Evolutionary conservation across 2,329 filamentous ascomycete genomes (phyloP).

Genomic region (Cladosporium phlei): DNA sequence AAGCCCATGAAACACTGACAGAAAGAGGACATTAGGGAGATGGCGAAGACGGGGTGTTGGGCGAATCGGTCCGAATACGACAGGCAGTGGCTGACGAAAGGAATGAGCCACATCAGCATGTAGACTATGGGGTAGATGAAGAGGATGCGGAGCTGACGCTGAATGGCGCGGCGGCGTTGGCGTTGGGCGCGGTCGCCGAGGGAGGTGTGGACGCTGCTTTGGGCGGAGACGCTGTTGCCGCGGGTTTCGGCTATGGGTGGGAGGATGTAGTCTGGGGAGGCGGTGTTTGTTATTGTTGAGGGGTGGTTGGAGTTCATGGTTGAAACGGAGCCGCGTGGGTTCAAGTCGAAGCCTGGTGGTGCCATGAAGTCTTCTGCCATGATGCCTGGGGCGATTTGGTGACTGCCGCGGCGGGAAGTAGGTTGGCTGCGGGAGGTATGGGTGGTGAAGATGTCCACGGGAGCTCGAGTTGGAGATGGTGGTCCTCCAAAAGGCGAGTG

Average conservation of each 20-base stretch:
- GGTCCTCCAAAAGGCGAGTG: conserved; percentile 17
- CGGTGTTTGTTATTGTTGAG: conserved; percentile 14
- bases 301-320: conserved; percentile 19
- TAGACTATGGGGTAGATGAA: conserved; percentile 75
- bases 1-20: conserved; percentile 62
- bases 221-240: background rate
- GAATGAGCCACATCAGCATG: conserved; percentile 65
- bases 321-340: conserved; percentile 22
- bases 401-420: conserved; percentile 26
- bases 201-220: background rate
- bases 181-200: conserved; percentile 16
- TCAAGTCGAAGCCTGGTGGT: conserved; percentile 4
- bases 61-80: conserved; percentile 53
- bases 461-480: background rate
- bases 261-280: conserved; percentile 16
- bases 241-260: conserved; percentile 24
- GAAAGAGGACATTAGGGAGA: conserved; percentile 53
- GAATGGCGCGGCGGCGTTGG: conserved; percentile 45
- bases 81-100: conserved; percentile 61
- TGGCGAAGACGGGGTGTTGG: conserved; percentile 50
- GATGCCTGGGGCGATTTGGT: conserved; percentile 18
- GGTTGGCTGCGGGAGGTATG: conserved; percentile 20
- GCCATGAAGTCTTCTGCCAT: conserved; percentile 27
- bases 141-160: conserved; percentile 64
- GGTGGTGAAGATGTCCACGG: background rate